A percentile compares a stretch with the other conserved stretches of the same genome.
These are phyloP conservation scores for Cucurbita ficifolia DNA, from an alignment of 306 rosid genomes.

Conservation along the genomic window DNA sequence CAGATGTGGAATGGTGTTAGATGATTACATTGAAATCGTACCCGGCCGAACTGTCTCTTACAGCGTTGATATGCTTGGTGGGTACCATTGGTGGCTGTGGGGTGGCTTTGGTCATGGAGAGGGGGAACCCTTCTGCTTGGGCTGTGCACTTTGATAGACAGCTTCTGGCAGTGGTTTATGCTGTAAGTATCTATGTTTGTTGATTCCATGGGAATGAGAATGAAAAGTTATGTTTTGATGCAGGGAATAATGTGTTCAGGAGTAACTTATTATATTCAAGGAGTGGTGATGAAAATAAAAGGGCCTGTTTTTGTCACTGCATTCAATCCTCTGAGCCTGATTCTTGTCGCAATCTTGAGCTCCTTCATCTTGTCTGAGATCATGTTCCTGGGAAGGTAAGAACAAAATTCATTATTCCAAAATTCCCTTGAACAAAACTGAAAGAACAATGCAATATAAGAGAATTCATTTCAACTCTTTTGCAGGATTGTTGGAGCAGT, in stretches of 20 bases:
- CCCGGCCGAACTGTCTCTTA: constrained; percentile 35
- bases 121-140: constrained; percentile 41
- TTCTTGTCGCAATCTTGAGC: constrained; percentile 36
- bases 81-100: constrained; percentile 17
- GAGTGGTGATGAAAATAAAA: constrained; percentile 27
- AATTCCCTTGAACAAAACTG: neutral
- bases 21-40: constrained; percentile 33
- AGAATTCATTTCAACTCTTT: neutral
- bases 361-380: constrained; percentile 29
- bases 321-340: constrained; percentile 28
- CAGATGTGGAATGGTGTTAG: constrained; percentile 6
- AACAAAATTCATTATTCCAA: neutral
- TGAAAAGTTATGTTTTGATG: neutral
- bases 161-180: constrained; percentile 21
- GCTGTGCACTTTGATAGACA: constrained; percentile 20
- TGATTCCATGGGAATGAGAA: no score
- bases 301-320: constrained; percentile 46
- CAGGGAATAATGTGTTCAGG: constrained; percentile 45
- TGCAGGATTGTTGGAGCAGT: constrained; percentile 31
- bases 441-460: neutral
- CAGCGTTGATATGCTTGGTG: constrained; percentile 35
- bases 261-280: constrained; percentile 25
- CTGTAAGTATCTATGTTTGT: neutral
- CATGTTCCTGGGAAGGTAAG: constrained; percentile 34
- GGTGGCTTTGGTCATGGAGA: constrained; percentile 22